Percentiles rank a stretch among this genome's conserved stretches.
phyloP scores from a whole-genome alignment of 2,329 filamentous ascomycete species.

The Dothideomycetidae sp. region DNA sequence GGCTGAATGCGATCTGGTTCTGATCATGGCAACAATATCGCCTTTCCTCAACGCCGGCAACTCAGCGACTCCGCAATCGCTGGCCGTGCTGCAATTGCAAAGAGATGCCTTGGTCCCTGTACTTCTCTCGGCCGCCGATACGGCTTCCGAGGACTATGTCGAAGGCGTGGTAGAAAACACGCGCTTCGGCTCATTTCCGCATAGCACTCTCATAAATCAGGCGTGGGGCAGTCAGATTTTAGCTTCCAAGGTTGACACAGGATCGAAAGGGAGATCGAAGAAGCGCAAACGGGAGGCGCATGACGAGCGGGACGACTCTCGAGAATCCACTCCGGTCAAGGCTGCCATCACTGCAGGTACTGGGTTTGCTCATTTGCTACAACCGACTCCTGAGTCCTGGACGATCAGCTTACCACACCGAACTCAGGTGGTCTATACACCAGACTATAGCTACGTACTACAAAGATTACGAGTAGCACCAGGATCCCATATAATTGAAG shows the following conservation, averaged over 20 bases:
- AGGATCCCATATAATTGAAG: conserved; percentile 61
- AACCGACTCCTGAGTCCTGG: conserved; percentile 71
- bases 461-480: conserved; percentile 62
- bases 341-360: conserved; percentile 41
- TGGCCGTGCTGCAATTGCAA: conserved; percentile 78
- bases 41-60: conserved; percentile 64
- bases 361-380: conserved; percentile 66
- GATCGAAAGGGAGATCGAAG: conserved; percentile 56
- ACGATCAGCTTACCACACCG: conserved; percentile 65
- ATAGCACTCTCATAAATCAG: conserved; percentile 44
- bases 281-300: conserved; percentile 40
- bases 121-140: conserved; percentile 33
- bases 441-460: conserved; percentile 73
- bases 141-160: conserved; percentile 28
- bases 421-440: conserved; percentile 76
- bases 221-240: conserved; percentile 88
- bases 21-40: conserved; percentile 31
- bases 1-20: no score
- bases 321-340: conserved; percentile 27
- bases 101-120: conserved; percentile 73
- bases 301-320: conserved; percentile 25
- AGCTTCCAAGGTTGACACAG: conserved; percentile 80
- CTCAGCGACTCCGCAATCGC: conserved; percentile 46
- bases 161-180: conserved; percentile 57
- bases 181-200: conserved; percentile 64